Conservation (phyloP, 2,329 filamentous ascomycete species). For the Talaromyces marneffei region DNA sequence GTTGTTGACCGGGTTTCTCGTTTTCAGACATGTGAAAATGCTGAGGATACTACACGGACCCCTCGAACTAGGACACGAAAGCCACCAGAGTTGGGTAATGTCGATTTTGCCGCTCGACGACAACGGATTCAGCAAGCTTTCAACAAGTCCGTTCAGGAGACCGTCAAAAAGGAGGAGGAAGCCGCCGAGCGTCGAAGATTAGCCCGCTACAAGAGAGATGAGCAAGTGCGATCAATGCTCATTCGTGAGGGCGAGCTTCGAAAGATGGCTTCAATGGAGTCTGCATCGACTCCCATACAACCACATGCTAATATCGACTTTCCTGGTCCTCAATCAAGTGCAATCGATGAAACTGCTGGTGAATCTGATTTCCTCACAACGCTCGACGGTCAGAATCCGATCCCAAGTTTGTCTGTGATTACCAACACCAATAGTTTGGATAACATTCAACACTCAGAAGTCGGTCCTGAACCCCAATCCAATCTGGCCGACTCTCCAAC, state of each 20-base stretch:
- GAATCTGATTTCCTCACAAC: not conserved
- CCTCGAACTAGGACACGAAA: constrained; percentile 35
- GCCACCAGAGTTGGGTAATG: constrained; percentile 62
- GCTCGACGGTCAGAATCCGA: not conserved
- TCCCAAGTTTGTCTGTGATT: constrained; percentile 9
- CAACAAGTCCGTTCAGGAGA: constrained; percentile 73
- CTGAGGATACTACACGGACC: constrained; percentile 27
- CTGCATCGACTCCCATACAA: constrained; percentile 9
- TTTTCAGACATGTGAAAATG: constrained; percentile 34
- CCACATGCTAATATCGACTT: not conserved
- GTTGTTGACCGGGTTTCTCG: constrained; percentile 53
- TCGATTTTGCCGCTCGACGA: constrained; percentile 77
- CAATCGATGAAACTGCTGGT: not conserved
- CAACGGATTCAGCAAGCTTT: constrained; percentile 80
- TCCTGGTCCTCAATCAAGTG: not conserved
- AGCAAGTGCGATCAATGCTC: constrained; percentile 39
- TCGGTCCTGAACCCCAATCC: not conserved
- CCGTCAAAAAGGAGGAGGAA: constrained; percentile 50
- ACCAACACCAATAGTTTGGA: not conserved
- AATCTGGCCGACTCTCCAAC: constrained; percentile 37
- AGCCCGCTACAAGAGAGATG: constrained; percentile 41
- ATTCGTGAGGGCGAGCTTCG: constrained; percentile 21
- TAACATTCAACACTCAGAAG: not conserved
- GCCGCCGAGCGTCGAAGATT: constrained; percentile 47
- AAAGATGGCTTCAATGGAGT: constrained; percentile 15